These are phyloP conservation scores for Mycosphaerella sp. DNA, from an alignment of 2,329 filamentous ascomycete genomes.

Conservation along the genomic window DNA sequence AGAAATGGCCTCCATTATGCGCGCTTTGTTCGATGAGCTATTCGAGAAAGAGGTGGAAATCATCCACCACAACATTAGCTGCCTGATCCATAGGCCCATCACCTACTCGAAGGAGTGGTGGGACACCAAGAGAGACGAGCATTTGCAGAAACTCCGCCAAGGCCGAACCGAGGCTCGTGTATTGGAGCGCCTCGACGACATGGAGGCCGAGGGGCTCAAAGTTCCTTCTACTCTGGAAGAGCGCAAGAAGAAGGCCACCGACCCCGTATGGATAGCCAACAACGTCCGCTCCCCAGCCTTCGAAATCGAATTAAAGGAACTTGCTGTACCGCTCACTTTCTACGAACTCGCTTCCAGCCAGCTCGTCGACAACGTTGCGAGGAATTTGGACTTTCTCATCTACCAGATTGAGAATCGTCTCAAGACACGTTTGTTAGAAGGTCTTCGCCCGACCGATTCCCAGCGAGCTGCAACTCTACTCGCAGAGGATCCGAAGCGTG, in stretches of 20 bases:
- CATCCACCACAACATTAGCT: constrained; percentile 19
- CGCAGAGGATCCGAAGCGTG: constrained; percentile 32
- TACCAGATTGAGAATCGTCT: constrained; percentile 16
- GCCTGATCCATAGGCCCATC: constrained; percentile 27
- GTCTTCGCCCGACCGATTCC: constrained; percentile 13
- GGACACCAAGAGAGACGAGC: constrained; percentile 16
- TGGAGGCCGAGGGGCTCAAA: constrained; percentile 20
- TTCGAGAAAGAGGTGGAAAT: constrained; percentile 26
- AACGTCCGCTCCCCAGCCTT: constrained; percentile 54
- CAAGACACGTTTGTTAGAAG: constrained; percentile 4
- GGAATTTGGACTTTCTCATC: constrained; percentile 22
- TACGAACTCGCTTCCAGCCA: constrained; percentile 60
- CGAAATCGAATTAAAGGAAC: constrained; percentile 53
- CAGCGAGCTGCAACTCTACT: constrained; percentile 28
- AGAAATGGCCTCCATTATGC: constrained; percentile 24
- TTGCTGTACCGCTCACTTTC: constrained; percentile 60
- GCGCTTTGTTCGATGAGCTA: constrained; percentile 26
- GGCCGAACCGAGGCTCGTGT: constrained; percentile 27
- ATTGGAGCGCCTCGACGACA: constrained; percentile 26
- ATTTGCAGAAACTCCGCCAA: constrained; percentile 24
- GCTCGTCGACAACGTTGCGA: constrained; percentile 51
- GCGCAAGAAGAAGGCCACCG: constrained; percentile 28
- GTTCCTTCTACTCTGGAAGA: constrained; percentile 22
- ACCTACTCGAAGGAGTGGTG: constrained; percentile 29
- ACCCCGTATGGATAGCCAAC: constrained; percentile 28